Conservation (phyloP, 495 filamentous ascomycete species). For the Aspergillus affinis region DNA sequence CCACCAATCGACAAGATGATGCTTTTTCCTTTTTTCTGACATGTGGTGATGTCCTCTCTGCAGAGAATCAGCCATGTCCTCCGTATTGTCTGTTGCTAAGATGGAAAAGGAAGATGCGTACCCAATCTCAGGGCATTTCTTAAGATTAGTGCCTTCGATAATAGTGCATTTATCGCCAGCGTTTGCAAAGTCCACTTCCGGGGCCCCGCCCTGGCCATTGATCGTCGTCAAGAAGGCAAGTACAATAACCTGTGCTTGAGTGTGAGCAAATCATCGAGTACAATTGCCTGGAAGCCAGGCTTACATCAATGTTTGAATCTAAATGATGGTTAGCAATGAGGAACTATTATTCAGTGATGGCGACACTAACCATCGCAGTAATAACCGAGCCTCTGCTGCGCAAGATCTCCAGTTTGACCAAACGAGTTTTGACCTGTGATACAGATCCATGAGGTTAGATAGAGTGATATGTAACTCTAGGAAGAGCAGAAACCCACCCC, state of each 20-base stretch:
- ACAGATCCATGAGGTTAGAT: neutral
- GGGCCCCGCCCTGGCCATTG: slow-evolving; percentile 47
- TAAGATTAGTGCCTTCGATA: slow-evolving; percentile 55
- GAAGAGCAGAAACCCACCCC: slow-evolving; percentile 42
- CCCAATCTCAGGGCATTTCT: slow-evolving; percentile 64
- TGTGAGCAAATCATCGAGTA: neutral
- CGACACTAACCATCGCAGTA: slow-evolving; percentile 57
- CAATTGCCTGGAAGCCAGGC: neutral
- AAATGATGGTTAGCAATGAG: neutral
- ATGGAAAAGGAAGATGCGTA: slow-evolving; percentile 23
- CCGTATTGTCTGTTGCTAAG: no score
- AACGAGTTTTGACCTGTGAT: slow-evolving; percentile 59
- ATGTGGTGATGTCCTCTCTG: slow-evolving; percentile 59
- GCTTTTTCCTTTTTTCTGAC: slow-evolving; percentile 63
- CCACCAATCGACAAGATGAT: slow-evolving; percentile 70
- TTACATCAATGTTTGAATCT: slow-evolving; percentile 44
- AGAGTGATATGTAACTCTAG: neutral
- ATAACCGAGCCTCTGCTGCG: slow-evolving; percentile 53
- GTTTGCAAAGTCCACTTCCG: slow-evolving; percentile 61
- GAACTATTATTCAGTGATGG: neutral
- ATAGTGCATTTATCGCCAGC: slow-evolving; percentile 56
- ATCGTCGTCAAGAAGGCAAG: slow-evolving; percentile 61
- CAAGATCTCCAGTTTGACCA: slow-evolving; percentile 39
- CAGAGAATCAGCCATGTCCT: slow-evolving; percentile 16
- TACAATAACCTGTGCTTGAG: slow-evolving; percentile 50